phyloP scores from a whole-genome alignment of 192 early-diverging fungal genomes.

The Gaertneriomyces sp. region DNA sequence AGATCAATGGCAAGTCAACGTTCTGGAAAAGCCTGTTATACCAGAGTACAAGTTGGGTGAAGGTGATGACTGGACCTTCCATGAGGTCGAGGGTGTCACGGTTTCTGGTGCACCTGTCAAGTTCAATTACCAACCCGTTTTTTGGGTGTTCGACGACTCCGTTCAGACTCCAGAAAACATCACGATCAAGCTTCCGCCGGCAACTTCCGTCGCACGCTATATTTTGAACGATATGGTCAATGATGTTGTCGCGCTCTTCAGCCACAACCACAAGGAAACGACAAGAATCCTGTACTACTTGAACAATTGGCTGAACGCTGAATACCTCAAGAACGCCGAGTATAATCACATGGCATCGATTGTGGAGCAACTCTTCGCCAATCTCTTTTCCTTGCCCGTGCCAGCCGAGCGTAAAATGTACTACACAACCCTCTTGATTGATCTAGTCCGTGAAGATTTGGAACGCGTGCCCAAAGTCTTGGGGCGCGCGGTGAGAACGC shows the following conservation, averaged over 20 bases:
- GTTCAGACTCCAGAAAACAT: conserved; percentile 30
- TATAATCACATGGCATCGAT: conserved; percentile 50
- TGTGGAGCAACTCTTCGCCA: conserved; percentile 55
- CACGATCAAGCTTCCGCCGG: conserved; percentile 38
- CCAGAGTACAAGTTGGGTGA: no score
- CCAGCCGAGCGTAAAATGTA: conserved; percentile 50
- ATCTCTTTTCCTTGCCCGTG: conserved; percentile 57
- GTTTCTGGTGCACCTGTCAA: conserved; percentile 18
- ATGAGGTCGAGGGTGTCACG: conserved; percentile 30
- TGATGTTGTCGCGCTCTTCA: conserved; percentile 79
- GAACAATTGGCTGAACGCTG: conserved; percentile 28
- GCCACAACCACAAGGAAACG: conserved; percentile 92
- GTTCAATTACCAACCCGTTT: conserved; percentile 39
- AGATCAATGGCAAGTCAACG: conserved; percentile 30
- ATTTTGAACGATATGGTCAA: conserved; percentile 76
- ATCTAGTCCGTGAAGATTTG: conserved; percentile 64
- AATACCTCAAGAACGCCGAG: conserved; percentile 38
- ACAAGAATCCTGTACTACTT: conserved; percentile 66
- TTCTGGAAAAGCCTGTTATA: conserved; percentile 24
- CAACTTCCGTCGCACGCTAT: conserved; percentile 49
- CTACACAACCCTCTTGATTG: conserved; percentile 69
- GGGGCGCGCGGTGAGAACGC: conserved; percentile 58
- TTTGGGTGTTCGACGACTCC: conserved; percentile 49
- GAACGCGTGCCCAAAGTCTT: conserved; percentile 59
- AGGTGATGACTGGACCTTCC: conserved; percentile 16